Percentiles rank a stretch among this genome's conserved stretches.
Evolutionary conservation across 2,329 filamentous ascomycete genomes (phyloP).

Genomic region (Dactylellina haptotyla): DNA sequence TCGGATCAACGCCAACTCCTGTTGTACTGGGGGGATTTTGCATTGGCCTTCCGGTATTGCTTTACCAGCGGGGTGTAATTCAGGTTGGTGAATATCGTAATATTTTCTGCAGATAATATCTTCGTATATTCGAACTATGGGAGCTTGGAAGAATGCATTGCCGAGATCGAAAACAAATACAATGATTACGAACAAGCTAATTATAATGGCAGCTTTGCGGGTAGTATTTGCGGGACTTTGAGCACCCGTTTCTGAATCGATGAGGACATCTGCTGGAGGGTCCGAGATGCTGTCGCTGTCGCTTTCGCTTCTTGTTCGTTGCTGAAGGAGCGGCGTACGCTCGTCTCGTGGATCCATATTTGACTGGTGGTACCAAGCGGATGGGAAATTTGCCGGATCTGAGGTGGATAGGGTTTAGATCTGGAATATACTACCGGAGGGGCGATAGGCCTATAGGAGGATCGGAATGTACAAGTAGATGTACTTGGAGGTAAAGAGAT

Average conservation of each 20-base stretch:
- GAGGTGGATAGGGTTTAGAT: neutral
- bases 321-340: slow-evolving; percentile 15
- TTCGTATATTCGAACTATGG: slow-evolving; percentile 44
- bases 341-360: slow-evolving; percentile 28
- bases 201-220: slow-evolving; percentile 12
- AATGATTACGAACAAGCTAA: slow-evolving; percentile 12
- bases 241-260: slow-evolving; percentile 14
- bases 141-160: slow-evolving; percentile 5
- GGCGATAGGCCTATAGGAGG: too few species aligned
- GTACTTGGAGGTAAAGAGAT: too few species aligned
- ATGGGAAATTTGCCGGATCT: neutral
- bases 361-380: neutral
- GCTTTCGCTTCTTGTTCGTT: neutral
- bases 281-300: neutral
- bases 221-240: neutral
- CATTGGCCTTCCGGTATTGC: slow-evolving; percentile 41
- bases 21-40: slow-evolving; percentile 46
- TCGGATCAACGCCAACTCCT: slow-evolving; percentile 29
- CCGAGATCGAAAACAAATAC: slow-evolving; percentile 30
- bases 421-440: neutral
- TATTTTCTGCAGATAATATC: slow-evolving; percentile 49
- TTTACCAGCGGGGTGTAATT: slow-evolving; percentile 8
- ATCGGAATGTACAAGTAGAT: too few species aligned
- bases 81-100: slow-evolving; percentile 20
- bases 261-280: neutral